These are phyloP conservation scores for Tylopilus rubrobrunneus DNA, from an alignment of 768 basidiomycete genomes.

Conservation along the genomic window DNA sequence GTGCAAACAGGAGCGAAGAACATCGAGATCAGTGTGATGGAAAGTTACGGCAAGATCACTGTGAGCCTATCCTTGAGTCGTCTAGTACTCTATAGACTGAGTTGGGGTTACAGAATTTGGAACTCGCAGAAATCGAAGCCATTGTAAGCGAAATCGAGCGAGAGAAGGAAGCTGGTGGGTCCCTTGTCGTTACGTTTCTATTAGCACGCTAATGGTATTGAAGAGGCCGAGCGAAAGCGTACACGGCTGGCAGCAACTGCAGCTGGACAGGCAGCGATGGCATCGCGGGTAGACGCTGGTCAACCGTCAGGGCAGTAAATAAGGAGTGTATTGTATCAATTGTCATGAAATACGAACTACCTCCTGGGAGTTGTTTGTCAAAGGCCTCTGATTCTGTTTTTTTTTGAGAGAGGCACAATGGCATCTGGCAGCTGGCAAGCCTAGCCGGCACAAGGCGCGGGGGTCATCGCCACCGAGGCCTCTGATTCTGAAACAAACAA, in stretches of 20 bases:
- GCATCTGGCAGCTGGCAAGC: too few species aligned
- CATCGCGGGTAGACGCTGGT: conserved; percentile 45
- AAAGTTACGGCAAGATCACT: conserved; percentile 88
- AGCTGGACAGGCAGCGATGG: conserved; percentile 87
- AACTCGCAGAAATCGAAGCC: conserved; percentile 80
- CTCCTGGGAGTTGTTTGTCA: conserved; percentile 21
- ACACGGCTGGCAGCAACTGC: conserved; percentile 88
- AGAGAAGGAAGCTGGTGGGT: conserved; percentile 91
- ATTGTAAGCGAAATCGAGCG: conserved; percentile 93
- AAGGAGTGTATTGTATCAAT: conserved; percentile 11
- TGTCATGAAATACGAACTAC: conserved; percentile 4
- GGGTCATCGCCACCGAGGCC: too few species aligned
- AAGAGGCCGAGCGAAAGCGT: conserved; percentile 95
- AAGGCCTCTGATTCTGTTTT: conserved; percentile 7
- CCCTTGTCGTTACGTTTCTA: background rate
- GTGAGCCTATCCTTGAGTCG: conserved; percentile 39
- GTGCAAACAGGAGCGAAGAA: conserved; percentile 99
- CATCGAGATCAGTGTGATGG: conserved; percentile 98
- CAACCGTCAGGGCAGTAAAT: conserved; percentile 36
- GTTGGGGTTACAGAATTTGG: conserved; percentile 61
- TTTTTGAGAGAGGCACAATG: too few species aligned
- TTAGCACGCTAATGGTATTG: conserved; percentile 6
- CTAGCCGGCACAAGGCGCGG: too few species aligned
- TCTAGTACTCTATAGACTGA: background rate
- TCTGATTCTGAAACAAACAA: conserved; percentile 18